Base-by-base conservation (phyloP, 2,329 filamentous ascomycete genomes). In the Trichoderma asperellum region DNA sequence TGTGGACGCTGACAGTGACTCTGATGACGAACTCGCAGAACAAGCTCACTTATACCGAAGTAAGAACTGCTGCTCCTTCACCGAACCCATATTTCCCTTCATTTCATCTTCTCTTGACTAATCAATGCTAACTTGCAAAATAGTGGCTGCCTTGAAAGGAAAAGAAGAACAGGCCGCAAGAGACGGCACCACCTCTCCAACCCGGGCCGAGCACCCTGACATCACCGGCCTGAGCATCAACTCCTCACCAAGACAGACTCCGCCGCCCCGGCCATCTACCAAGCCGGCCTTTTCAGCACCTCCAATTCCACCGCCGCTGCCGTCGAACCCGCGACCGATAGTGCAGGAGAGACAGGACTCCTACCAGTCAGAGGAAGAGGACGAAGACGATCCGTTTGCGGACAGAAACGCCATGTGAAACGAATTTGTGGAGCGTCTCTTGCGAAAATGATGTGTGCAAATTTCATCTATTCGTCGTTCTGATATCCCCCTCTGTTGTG, bases 321-420 rank as follows among this genome's bases (percentile, higher is more conserved):
- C 53, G 0, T 57, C 63, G 14, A 56, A 56, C 12, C 55, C 63
- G 2, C 55, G 63, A 21, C 63, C 63, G 21, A 83, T 77, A 49
- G 72, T 73, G 29, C 74, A 83, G 37, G 83, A 43, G 34, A 68
- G 58, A 21, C 58, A 63, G 27, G 52, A 43, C 27, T 43, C 69
- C 14, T 55, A 86, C n/a, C 34, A 43, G 58, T 55, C 69, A 0
- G 86, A 85, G 18, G 87, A 89, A 53, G 56, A 68, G 7, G 91
- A 93, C 55, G 91, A 94, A n/a, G 87, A 96, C 72, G 88, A 97
- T 76, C 94, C 94, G 0, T 97, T 97, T 78, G 92, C 92, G 4
- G 93, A 97, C 77, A 87, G 87, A 53, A 94, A 97, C 77, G 92
- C 89, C 5, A 85, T 92, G 43, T 58, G 24, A 27, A 65, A 11